Evolutionary conservation across 768 basidiomycete species (phyloP).

Genomic region (Russula ochroleuca): DNA sequence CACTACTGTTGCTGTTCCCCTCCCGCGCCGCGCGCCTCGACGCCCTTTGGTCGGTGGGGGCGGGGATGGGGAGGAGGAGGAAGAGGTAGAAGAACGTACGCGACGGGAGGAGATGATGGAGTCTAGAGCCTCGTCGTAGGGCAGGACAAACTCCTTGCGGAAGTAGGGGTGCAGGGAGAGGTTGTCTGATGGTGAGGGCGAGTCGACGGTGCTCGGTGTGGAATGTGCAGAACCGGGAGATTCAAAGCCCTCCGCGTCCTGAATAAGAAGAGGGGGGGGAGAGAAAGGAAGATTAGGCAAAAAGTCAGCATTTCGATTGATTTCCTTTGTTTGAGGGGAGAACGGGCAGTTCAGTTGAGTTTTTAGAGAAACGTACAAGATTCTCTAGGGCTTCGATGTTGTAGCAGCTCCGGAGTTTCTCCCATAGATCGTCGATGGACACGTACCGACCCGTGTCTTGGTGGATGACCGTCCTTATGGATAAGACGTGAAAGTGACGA

Average conservation of each 20-base stretch:
- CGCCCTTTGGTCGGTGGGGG: conserved; percentile 36
- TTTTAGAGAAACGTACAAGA: conserved; percentile 45
- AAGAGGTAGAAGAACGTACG: conserved; percentile 48
- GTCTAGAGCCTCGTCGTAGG: conserved; percentile 58
- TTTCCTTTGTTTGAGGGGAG: not conserved
- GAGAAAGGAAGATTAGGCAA: not conserved
- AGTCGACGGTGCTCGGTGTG: conserved; percentile 50
- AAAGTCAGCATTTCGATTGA: not conserved
- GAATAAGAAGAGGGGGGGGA: not conserved
- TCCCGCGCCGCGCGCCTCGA: conserved; percentile 43
- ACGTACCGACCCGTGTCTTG: conserved; percentile 65
- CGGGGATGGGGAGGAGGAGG: conserved; percentile 49
- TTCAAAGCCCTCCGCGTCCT: conserved; percentile 35
- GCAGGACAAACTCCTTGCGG: conserved; percentile 60
- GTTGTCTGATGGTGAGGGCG: conserved; percentile 67
- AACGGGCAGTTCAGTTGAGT: no score
- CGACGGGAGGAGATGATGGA: conserved; percentile 58
- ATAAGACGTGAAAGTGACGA: conserved; percentile 75
- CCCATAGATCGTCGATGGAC: conserved; percentile 63
- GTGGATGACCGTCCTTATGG: conserved; percentile 65
- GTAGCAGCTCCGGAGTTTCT: conserved; percentile 66
- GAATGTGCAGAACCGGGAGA: conserved; percentile 38
- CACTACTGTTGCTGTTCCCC: conserved; percentile 30
- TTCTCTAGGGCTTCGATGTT: conserved; percentile 71
- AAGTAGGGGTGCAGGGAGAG: conserved; percentile 69